These are phyloP conservation scores for Colletotrichum sansevieriae DNA, from an alignment of 2,329 filamentous ascomycete genomes.

Conservation along the genomic window DNA sequence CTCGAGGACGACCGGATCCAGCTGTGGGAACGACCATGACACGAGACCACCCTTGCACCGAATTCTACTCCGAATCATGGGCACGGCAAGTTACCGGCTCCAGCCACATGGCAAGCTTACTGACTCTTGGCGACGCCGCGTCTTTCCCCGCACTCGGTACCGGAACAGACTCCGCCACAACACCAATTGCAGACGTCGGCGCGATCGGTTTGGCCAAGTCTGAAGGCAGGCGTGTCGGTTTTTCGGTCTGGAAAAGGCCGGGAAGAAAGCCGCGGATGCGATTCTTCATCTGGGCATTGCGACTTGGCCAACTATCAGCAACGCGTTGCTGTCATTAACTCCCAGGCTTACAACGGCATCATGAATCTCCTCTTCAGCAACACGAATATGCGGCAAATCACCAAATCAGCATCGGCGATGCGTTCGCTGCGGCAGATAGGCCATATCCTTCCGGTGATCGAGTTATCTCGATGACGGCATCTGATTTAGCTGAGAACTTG, in stretches of 20 bases:
- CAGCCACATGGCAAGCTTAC: neutral
- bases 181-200: neutral
- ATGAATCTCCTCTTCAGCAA: neutral
- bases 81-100: neutral
- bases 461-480: no score
- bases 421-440: no score
- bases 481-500: no score
- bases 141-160: constrained; percentile 1
- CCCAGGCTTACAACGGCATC: neutral
- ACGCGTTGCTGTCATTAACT: neutral
- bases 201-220: neutral
- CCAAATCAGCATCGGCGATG: no score
- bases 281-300: no score
- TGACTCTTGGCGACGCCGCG: constrained; percentile 1
- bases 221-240: neutral
- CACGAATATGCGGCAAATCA: no score
- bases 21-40: neutral
- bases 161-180: neutral
- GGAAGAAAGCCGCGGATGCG: no score
- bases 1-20: neutral
- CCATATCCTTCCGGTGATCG: no score
- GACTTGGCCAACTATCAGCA: no score
- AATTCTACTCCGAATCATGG: neutral
- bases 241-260: no score
- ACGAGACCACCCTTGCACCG: constrained; percentile 4